phyloP scores from a whole-genome alignment of 352 stramenopile species.

The Pythium folliculosum region DNA sequence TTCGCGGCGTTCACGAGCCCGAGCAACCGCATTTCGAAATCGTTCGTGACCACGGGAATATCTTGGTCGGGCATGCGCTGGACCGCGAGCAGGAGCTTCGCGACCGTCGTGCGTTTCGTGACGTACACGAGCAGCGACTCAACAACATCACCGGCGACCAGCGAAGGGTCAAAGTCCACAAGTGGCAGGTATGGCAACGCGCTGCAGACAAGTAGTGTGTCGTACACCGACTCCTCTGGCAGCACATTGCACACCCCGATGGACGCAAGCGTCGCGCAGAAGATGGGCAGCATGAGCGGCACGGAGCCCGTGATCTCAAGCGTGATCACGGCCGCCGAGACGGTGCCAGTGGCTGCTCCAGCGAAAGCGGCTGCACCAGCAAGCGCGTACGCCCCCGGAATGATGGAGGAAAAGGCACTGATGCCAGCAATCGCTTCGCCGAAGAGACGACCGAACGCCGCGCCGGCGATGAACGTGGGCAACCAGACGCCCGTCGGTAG shows the following conservation, averaged over 20 bases:
- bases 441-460: slow-evolving; percentile 76
- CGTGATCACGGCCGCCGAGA: slow-evolving; percentile 86
- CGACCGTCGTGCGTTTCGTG: slow-evolving; percentile 68
- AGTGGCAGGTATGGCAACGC: slow-evolving; percentile 85
- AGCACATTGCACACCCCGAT: slow-evolving; percentile 68
- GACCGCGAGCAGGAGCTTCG: slow-evolving; percentile 70
- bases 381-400: slow-evolving; percentile 78
- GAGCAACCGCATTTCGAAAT: slow-evolving; percentile 66
- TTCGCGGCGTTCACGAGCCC: slow-evolving; percentile 63
- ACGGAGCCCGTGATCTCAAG: slow-evolving; percentile 86
- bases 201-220: slow-evolving; percentile 74
- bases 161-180: slow-evolving; percentile 65
- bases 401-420: slow-evolving; percentile 25
- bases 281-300: slow-evolving; percentile 80
- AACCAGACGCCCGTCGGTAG: slow-evolving; percentile 85
- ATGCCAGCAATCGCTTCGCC: slow-evolving; percentile 50
- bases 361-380: slow-evolving; percentile 76
- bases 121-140: slow-evolving; percentile 74
- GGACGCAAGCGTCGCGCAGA: slow-evolving; percentile 66
- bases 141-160: slow-evolving; percentile 66
- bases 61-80: slow-evolving; percentile 71
- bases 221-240: slow-evolving; percentile 80
- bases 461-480: slow-evolving; percentile 84
- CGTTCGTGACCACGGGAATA: slow-evolving; percentile 72
- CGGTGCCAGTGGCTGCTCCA: slow-evolving; percentile 65